Percentiles rank a stretch among this genome's conserved stretches.
Evolutionary conservation across 148 eudicot species (phyloP).

Genomic region (Vaccinium vitisidaea): DNA sequence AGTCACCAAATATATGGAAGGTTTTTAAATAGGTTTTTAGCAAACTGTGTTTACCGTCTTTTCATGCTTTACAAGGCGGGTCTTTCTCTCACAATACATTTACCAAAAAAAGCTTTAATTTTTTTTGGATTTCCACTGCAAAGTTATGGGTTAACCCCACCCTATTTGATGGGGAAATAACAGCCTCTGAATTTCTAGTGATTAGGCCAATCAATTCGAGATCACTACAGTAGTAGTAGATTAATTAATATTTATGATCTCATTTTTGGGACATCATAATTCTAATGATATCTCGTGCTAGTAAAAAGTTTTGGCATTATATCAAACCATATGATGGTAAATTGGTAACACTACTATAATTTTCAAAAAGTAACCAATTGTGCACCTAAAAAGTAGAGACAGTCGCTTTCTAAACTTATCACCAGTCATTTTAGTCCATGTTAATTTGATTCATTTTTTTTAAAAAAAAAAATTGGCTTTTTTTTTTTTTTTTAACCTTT

Average conservation of each 20-base stretch:
- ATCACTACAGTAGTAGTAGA: background rate
- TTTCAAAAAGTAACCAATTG: slow-evolving; percentile 3
- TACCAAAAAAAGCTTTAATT: too few species aligned
- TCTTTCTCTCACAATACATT: too few species aligned
- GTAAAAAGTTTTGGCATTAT: background rate
- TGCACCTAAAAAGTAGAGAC: background rate
- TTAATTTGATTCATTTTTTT: background rate
- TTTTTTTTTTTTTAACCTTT: background rate
- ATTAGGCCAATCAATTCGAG: background rate
- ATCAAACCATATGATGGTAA: background rate
- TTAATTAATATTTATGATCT: background rate
- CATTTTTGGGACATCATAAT: background rate
- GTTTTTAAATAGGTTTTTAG: too few species aligned
- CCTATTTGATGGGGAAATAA: background rate
- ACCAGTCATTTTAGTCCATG: background rate
- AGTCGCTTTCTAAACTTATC: background rate
- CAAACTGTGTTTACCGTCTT: too few species aligned
- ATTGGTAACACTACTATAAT: background rate
- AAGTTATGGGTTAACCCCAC: background rate
- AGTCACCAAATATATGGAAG: too few species aligned
- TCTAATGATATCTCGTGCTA: background rate
- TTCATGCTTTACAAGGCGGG: too few species aligned
- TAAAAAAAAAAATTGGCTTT: too few species aligned
- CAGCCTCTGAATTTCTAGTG: background rate
- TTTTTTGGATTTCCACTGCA: background rate